Evolutionary conservation across 1,139 yeast species (phyloP).

Genomic region (Debaryomyces subglobosus): DNA sequence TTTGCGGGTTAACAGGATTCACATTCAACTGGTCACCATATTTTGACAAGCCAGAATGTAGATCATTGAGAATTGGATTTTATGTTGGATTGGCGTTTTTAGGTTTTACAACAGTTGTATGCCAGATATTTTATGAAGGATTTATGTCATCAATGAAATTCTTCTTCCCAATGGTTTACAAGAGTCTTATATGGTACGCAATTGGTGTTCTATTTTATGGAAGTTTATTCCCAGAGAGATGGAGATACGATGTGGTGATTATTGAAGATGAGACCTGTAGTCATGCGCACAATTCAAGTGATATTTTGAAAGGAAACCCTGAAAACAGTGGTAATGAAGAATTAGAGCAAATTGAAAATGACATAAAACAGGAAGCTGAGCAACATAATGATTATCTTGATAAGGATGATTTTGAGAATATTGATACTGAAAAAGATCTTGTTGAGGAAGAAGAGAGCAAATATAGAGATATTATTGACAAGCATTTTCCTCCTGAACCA

Average conservation of each 20-base stretch:
- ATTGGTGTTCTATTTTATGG: slow-evolving; percentile 89
- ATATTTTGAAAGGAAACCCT: slow-evolving; percentile 39
- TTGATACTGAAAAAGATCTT: slow-evolving; percentile 12
- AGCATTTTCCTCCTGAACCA: slow-evolving; percentile 60
- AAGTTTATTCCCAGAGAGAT: slow-evolving; percentile 85
- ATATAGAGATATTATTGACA: slow-evolving; percentile 42
- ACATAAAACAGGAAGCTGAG: slow-evolving; percentile 25
- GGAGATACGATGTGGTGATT: slow-evolving; percentile 67
- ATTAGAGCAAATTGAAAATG: slow-evolving; percentile 43
- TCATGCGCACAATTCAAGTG: slow-evolving; percentile 34
- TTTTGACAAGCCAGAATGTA: slow-evolving; percentile 85
- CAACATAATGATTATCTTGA: neutral
- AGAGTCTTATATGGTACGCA: slow-evolving; percentile 73
- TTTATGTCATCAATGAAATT: slow-evolving; percentile 50
- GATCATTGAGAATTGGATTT: slow-evolving; percentile 79
- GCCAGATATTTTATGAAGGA: slow-evolving; percentile 62
- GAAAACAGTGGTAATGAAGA: slow-evolving; percentile 51
- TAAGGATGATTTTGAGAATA: slow-evolving; percentile 4
- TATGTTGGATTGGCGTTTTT: slow-evolving; percentile 78
- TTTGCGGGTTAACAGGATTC: slow-evolving; percentile 74
- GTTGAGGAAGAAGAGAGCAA: slow-evolving; percentile 23
- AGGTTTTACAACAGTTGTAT: slow-evolving; percentile 69
- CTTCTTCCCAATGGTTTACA: slow-evolving; percentile 62
- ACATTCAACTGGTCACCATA: slow-evolving; percentile 86
- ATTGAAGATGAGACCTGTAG: slow-evolving; percentile 38